Evolutionary conservation across 768 basidiomycete species (phyloP).

Genomic region (Lentinula aciculospora): DNA sequence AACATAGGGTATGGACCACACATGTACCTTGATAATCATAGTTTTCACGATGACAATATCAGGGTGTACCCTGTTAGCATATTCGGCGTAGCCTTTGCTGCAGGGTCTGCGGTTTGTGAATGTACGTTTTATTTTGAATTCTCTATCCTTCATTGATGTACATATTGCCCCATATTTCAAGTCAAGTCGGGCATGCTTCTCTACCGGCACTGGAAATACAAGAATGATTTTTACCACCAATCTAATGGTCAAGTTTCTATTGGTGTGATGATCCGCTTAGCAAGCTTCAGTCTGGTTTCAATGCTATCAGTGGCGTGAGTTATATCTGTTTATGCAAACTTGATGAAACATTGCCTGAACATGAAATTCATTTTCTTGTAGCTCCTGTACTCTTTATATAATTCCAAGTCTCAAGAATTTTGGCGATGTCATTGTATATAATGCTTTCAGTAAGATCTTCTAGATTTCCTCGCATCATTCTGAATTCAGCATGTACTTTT

Average conservation of each 20-base stretch:
- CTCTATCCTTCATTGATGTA: no score
- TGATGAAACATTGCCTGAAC: no score
- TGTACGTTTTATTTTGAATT: no score
- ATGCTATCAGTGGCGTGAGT: background rate
- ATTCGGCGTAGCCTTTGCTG: background rate
- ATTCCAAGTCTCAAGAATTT: background rate
- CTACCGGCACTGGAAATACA: background rate
- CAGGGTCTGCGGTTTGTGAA: background rate
- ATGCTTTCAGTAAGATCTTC: background rate
- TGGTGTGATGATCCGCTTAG: background rate
- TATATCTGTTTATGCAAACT: background rate
- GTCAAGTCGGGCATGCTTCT: background rate
- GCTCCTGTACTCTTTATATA: background rate
- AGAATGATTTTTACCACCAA: background rate
- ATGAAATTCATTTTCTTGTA: background rate
- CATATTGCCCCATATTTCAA: background rate
- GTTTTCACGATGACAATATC: background rate
- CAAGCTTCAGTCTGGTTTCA: background rate
- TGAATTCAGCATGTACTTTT: background rate
- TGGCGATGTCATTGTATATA: background rate
- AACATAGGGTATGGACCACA: background rate
- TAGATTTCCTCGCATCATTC: background rate
- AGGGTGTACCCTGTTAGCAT: background rate
- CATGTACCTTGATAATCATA: background rate
- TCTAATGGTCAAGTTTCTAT: background rate